Evolutionary conservation across 2,329 filamentous ascomycete species (phyloP).

Genomic region (Cordyceps farinosa): DNA sequence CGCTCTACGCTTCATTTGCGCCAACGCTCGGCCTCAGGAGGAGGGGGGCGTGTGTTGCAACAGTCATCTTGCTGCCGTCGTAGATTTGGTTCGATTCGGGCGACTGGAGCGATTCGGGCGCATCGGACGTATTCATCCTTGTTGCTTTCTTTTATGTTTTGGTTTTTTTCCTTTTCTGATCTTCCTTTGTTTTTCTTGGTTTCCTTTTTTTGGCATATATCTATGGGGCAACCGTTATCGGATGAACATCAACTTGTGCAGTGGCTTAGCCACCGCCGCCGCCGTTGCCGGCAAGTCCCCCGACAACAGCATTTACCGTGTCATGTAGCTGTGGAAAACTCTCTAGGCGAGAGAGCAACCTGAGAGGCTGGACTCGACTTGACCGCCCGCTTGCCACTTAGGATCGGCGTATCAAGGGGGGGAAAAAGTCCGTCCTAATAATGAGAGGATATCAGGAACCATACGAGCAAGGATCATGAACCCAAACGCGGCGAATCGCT

Average conservation of each 20-base stretch:
- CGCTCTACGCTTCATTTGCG: neutral
- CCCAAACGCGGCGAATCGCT: neutral
- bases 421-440: no score
- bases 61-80: neutral
- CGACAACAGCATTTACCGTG: neutral
- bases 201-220: neutral
- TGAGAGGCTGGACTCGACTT: neutral
- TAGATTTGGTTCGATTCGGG: no score
- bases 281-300: neutral
- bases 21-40: neutral
- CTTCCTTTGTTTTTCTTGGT: no score
- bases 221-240: no score
- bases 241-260: no score
- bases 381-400: neutral
- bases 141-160: neutral
- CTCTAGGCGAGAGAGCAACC: neutral
- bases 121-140: neutral
- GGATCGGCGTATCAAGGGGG: neutral
- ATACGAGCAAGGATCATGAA: neutral
- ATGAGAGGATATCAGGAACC: neutral
- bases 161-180: neutral
- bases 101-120: neutral
- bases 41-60: neutral
- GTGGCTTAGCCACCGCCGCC: no score
- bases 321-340: neutral